These are phyloP conservation scores for Penicillium macrosclerotiorum DNA, from an alignment of 495 filamentous ascomycete genomes.

Conservation along the genomic window DNA sequence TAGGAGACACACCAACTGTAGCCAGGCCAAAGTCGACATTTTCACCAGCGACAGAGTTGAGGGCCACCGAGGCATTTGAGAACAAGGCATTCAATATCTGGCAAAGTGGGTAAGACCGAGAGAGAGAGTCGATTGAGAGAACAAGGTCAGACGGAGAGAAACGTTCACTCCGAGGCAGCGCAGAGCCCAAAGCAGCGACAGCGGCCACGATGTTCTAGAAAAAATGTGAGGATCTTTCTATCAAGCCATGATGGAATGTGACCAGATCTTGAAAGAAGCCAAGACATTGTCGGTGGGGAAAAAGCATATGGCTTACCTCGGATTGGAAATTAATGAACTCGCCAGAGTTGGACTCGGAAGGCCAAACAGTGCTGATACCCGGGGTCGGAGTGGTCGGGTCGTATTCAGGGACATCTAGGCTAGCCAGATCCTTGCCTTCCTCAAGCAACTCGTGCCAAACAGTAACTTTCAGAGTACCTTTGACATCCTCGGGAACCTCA, in stretches of 20 bases:
- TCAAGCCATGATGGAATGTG: too few relatives aligned
- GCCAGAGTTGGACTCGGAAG: constrained; percentile 48
- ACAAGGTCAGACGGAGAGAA: constrained; percentile 75
- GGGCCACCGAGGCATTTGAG: constrained; percentile 78
- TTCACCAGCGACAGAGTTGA: constrained; percentile 79
- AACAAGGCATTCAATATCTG: constrained; percentile 80
- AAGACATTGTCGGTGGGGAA: neutral
- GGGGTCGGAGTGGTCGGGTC: constrained; percentile 53
- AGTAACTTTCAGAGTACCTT: constrained; percentile 67
- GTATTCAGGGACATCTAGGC: constrained; percentile 49
- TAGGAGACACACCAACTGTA: constrained; percentile 72
- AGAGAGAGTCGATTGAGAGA: constrained; percentile 82
- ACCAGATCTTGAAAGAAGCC: neutral
- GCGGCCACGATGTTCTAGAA: constrained; percentile 72
- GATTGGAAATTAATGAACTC: constrained; percentile 77
- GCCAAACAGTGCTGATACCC: constrained; percentile 58
- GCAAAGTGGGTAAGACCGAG: constrained; percentile 72
- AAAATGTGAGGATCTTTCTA: constrained; percentile 1
- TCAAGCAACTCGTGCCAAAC: constrained; percentile 86
- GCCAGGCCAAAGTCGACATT: constrained; percentile 69
- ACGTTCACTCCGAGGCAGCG: constrained; percentile 70
- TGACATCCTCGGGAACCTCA: constrained; percentile 72
- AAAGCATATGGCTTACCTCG: constrained; percentile 40
- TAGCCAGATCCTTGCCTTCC: constrained; percentile 49
- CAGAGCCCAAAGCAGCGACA: constrained; percentile 70